Conservation (phyloP, 371 early-diverging fungal species). For the Lichtheimia ornata region DNA sequence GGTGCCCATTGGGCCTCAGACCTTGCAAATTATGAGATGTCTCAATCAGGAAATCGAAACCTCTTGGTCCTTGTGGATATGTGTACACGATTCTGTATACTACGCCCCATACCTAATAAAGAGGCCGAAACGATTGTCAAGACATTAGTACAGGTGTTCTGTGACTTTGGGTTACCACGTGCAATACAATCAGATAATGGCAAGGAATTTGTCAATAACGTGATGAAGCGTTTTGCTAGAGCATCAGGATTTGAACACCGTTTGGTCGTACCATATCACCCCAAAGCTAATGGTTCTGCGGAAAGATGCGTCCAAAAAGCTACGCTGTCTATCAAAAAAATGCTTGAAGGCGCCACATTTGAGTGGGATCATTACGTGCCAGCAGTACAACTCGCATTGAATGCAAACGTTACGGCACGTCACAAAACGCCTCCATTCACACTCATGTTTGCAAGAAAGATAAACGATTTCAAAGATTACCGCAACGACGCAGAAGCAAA, state of each 20-base stretch:
- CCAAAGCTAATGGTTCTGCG: not conserved
- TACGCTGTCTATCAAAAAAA: slow-evolving; percentile 12
- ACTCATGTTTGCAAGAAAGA: not conserved
- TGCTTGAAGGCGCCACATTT: not conserved
- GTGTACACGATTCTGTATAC: not conserved
- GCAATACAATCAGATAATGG: not conserved
- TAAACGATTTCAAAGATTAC: not conserved
- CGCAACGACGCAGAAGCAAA: not conserved
- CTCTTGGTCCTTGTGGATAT: slow-evolving; percentile 14
- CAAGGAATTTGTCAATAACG: not conserved
- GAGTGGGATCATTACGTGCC: slow-evolving; percentile 3
- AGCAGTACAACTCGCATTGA: slow-evolving; percentile 6
- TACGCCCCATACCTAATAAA: not conserved
- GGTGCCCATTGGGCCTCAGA: slow-evolving; percentile 19
- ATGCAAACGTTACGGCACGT: slow-evolving; percentile 2
- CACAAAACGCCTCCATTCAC: not conserved
- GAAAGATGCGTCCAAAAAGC: slow-evolving; percentile 17
- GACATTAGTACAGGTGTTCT: too few species aligned
- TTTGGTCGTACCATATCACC: not conserved
- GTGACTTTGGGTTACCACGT: not conserved
- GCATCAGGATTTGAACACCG: not conserved
- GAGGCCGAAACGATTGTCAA: not conserved
- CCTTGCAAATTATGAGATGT: slow-evolving; percentile 10
- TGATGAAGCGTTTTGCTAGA: not conserved
- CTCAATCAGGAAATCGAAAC: slow-evolving; percentile 8